These are phyloP conservation scores for Steccherinum ochraceum DNA, from an alignment of 768 basidiomycete genomes.

Conservation along the genomic window DNA sequence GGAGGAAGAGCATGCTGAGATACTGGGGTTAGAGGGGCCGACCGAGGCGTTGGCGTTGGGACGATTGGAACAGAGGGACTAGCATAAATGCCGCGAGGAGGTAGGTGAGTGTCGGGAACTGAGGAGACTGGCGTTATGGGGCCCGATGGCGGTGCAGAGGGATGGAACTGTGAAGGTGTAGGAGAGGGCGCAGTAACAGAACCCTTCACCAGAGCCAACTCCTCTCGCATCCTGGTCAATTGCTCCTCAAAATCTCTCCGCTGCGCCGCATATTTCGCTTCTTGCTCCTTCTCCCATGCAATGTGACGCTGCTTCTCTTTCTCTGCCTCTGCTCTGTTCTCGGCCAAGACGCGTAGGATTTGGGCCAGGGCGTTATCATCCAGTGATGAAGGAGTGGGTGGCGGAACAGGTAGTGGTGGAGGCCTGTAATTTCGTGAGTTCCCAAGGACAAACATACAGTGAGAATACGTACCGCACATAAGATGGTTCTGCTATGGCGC, in stretches of 20 bases:
- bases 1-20: conserved; percentile 25
- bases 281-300: conserved; percentile 68
- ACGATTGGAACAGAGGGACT: conserved; percentile 17
- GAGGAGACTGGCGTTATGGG: conserved; percentile 1
- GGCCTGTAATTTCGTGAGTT: too few species aligned
- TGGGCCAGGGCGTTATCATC: conserved; percentile 49
- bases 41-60: conserved; percentile 1
- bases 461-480: too few species aligned
- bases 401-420: conserved; percentile 6
- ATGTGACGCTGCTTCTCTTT: conserved; percentile 51
- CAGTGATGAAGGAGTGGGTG: not conserved
- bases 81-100: not conserved
- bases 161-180: conserved; percentile 18
- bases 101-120: not conserved
- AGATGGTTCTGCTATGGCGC: conserved; percentile 43
- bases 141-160: conserved; percentile 12
- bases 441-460: too few species aligned
- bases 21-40: conserved; percentile 21
- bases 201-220: conserved; percentile 41
- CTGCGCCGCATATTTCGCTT: conserved; percentile 45
- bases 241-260: conserved; percentile 56
- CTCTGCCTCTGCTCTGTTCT: conserved; percentile 54
- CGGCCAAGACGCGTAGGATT: conserved; percentile 50
- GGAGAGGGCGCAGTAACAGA: conserved; percentile 10
- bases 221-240: conserved; percentile 48